Conservation (phyloP, 2,329 filamentous ascomycete species). For the Neospermospora avenae region DNA sequence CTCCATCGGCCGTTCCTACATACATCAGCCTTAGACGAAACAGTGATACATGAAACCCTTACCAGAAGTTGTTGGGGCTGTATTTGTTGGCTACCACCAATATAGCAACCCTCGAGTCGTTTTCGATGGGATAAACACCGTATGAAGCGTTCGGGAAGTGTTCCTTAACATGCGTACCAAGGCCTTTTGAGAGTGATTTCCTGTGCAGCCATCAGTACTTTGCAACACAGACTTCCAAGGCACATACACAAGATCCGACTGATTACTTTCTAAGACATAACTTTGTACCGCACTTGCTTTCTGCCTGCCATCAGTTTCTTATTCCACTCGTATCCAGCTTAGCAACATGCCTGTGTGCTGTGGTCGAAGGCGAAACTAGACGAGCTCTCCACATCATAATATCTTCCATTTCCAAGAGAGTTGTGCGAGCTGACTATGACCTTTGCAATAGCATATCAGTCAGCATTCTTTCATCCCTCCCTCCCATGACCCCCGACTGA, state of each 20-base stretch:
- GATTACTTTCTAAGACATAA: constrained; percentile 70
- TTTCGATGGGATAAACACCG: constrained; percentile 77
- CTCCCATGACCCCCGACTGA: constrained; percentile 38
- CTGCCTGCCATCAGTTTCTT: constrained; percentile 40
- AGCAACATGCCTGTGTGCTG: constrained; percentile 59
- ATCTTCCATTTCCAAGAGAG: constrained; percentile 73
- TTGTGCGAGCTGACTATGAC: constrained; percentile 84
- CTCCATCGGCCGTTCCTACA: constrained; percentile 93
- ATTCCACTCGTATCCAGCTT: not conserved
- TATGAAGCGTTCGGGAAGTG: constrained; percentile 82
- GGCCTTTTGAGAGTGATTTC: constrained; percentile 77
- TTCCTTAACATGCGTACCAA: constrained; percentile 75
- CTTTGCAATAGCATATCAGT: constrained; percentile 38
- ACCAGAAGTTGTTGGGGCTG: constrained; percentile 98
- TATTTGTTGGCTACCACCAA: constrained; percentile 94
- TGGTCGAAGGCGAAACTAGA: constrained; percentile 91
- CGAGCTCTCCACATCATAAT: constrained; percentile 86
- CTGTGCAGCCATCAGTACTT: constrained; percentile 41
- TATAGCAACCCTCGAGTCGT: constrained; percentile 73
- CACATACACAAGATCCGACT: constrained; percentile 75
- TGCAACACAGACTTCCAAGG: not conserved
- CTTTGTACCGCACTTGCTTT: constrained; percentile 82
- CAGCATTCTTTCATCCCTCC: not conserved
- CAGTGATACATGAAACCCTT: constrained; percentile 26
- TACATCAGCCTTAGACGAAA: constrained; percentile 1